Evolutionary conservation across 1,284 basidiomycete species (phyloP).

Genomic region (Mycena citricolor): DNA sequence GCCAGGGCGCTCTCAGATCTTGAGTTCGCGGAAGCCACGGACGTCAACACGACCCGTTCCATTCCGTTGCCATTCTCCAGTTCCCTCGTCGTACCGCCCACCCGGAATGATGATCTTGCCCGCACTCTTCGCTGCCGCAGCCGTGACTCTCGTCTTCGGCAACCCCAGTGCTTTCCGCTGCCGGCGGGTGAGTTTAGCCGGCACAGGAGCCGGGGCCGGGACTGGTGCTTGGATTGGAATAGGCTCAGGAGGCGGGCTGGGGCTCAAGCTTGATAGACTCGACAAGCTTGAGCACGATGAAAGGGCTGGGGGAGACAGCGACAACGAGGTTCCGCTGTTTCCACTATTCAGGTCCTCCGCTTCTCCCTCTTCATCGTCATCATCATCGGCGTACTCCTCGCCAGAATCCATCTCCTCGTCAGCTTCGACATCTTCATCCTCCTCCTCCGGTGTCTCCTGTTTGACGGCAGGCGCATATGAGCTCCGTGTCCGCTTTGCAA

Average conservation of each 20-base stretch:
- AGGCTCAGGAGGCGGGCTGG: constrained; percentile 22
- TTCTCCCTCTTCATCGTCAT: constrained; percentile 5
- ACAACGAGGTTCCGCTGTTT: constrained; percentile 16
- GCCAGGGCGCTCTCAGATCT: no score
- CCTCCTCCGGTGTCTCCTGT: constrained; percentile 22
- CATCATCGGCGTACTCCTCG: constrained; percentile 9
- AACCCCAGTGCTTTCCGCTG: constrained; percentile 68
- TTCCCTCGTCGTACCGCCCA: constrained; percentile 42
- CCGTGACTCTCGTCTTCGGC: constrained; percentile 46
- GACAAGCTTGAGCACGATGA: constrained; percentile 22
- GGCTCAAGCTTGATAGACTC: constrained; percentile 17
- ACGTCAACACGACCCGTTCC: constrained; percentile 76
- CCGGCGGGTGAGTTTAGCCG: constrained; percentile 61
- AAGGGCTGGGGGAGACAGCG: constrained; percentile 22
- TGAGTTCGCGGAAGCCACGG: constrained; percentile 76
- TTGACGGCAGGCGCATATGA: constrained; percentile 5
- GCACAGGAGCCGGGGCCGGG: constrained; percentile 24
- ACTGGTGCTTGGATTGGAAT: constrained; percentile 26
- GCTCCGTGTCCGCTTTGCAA: constrained; percentile 21
- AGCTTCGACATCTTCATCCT: constrained; percentile 26
- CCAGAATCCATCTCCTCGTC: constrained; percentile 22
- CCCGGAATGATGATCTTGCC: constrained; percentile 61
- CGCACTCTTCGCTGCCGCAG: constrained; percentile 32
- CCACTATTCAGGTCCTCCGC: constrained; percentile 12
- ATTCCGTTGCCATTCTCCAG: constrained; percentile 66